Evolutionary conservation across 345 rosid species (phyloP), one percentile per base, ranked within the genome.

Genomic region (Citrus cavaleriei): DNA sequence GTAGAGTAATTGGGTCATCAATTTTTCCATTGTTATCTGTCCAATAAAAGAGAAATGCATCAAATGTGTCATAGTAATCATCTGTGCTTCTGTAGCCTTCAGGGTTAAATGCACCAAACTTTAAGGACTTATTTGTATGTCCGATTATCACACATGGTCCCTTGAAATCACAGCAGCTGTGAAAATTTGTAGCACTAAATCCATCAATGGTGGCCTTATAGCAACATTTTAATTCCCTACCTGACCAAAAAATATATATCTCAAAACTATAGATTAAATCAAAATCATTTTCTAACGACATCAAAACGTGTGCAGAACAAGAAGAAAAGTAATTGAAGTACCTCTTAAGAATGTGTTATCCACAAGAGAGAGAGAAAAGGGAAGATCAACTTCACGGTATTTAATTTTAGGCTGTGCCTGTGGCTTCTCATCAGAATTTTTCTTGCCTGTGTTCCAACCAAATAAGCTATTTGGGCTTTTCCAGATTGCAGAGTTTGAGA

Each of bases 51-150:
- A 93, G 94, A 81, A 91, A 95, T 19, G 93, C 85, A 42, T 91
- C 97, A 42, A 95, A 95, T 0, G 97, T 85, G 73, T 95, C 97
- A 42, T 89, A 91, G 71, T 93, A 93, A 76, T 95, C 97, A 80
- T 93, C 95, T 0, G 97, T 95, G 87, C 98, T 90, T 78, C 92
- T 83, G 60, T 91, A 95, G n/a, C 98, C 98, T 78, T 93, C 97
- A 0, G 97, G 92, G 40, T 79, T 94, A 79, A 91, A 94, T 28
- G 90, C 96, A 32, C 97, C 98, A 75, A 91, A 93, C 85, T 93
- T 91, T 89, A 90, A 90, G 77, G 88, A 79, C 78, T 82, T 85
- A 78, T 87, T 78, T 60, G 97, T 92, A 79, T 89, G 90, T 64
- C 94, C 98, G 60, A 93, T 88, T 30, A 95, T 87, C 70, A 95